These are phyloP conservation scores for Mallotus nudiflorus DNA, from an alignment of 345 rosid genomes.

Conservation along the genomic window DNA sequence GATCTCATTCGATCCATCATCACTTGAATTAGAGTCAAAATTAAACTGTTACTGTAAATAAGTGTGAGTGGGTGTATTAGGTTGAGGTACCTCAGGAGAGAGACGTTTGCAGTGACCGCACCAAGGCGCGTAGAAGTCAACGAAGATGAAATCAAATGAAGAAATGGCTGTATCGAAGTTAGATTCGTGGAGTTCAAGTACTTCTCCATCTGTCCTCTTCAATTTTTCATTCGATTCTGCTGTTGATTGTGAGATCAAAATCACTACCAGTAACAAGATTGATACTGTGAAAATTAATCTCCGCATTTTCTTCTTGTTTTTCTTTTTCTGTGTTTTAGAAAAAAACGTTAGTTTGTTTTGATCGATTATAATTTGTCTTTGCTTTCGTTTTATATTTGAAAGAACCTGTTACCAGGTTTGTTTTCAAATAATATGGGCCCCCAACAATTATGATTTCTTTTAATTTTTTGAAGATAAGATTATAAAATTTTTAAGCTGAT, in stretches of 20 bases:
- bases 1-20: too few species aligned
- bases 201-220: conserved; percentile 55
- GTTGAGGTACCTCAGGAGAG: conserved; percentile 64
- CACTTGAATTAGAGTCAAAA: too few species aligned
- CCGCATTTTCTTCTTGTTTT: not conserved
- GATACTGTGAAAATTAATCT: not conserved
- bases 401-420: too few species aligned
- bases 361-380: too few species aligned
- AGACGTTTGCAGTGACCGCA: conserved; percentile 98
- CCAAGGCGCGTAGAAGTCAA: conserved; percentile 97
- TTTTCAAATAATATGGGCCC: too few species aligned
- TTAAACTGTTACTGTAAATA: too few species aligned
- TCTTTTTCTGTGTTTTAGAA: not conserved
- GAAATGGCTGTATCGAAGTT: conserved; percentile 80
- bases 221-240: not conserved
- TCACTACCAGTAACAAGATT: conserved; percentile 1
- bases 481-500: too few species aligned
- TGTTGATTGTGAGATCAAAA: not conserved
- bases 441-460: too few species aligned
- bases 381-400: too few species aligned
- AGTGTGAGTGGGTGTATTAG: too few species aligned
- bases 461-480: too few species aligned
- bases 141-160: conserved; percentile 66
- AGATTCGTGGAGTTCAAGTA: conserved; percentile 79
- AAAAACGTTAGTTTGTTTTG: too few species aligned